Base-by-base conservation (phyloP, 2,329 filamentous ascomycete species). In the Hysterium pulicare region DNA sequence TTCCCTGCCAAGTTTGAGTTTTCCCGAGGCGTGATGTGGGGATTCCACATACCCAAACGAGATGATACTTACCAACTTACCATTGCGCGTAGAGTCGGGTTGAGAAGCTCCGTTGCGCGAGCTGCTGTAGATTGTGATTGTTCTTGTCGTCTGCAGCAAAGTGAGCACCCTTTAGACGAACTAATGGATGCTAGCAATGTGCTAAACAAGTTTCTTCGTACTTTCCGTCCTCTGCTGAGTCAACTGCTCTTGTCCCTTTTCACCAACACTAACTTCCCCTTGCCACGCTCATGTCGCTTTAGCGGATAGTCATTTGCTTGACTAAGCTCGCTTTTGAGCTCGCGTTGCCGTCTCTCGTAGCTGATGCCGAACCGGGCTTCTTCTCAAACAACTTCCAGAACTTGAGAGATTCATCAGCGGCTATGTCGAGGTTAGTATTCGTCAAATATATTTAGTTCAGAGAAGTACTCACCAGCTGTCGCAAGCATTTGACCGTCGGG, bases 381-480 rank as follows among this genome's bases (percentile, higher is more conserved):
- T 95, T 96, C 79, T 98, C 93, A 63, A 98, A 98, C 58, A 98
- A 79, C 83, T 98, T 98, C 93, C 93, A 98, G 79, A 98, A 98
- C 76, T 98, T 98, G 69, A 98, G 78, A 64, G 86, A 91, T 77
- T 98, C 93, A 61, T 98, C 93, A 28, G 91, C 90, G 57, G 91
- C 37, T 24, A 34, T 15, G 4, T 11, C 17, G 16, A n/a, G 21
- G 11, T 34, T 16, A 34, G 87, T 82, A 50, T 23, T 20, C 38
- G 38, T 16, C 33, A 5, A 11, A 42, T 28, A 30, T 8, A 20
- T 15, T 6, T 10, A 26, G 23, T 28, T 20, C 19, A 23, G 11
- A 17, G 32, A 34, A 19, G 17, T n/a, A 34, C 78, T 74, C 71
- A 83, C 81, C 85, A 47, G 93, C 91, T 39, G 93, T 98, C 38